Conservation (phyloP, 306 rosid genomes). For the Prosopis cineraria region DNA sequence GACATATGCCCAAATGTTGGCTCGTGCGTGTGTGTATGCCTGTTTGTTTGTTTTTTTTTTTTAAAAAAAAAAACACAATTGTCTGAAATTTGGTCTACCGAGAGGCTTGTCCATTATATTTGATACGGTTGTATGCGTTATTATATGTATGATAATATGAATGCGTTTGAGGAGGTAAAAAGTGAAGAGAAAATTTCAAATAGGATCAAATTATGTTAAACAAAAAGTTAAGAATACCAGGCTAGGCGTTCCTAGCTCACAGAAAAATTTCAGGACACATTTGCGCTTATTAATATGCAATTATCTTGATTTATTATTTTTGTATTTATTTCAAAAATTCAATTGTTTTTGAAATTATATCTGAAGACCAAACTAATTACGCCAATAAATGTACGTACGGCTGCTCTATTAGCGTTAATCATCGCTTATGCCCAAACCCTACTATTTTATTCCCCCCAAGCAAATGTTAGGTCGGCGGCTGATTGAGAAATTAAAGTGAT, state of each 20-base stretch:
- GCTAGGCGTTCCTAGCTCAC: too few relatives aligned
- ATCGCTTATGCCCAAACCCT: neutral
- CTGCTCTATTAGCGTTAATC: neutral
- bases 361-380: neutral
- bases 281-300: too few relatives aligned
- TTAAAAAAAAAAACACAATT: neutral
- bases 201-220: neutral
- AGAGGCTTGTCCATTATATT: neutral
- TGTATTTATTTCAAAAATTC: neutral
- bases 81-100: neutral
- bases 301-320: neutral
- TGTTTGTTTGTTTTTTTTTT: neutral
- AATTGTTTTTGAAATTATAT: neutral
- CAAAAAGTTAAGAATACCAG: too few relatives aligned
- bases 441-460: neutral
- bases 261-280: too few relatives aligned
- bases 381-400: neutral
- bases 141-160: neutral
- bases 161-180: neutral
- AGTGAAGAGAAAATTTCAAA: neutral
- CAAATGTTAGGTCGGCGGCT: neutral
- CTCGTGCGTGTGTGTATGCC: neutral
- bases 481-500: neutral
- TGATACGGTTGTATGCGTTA: neutral
- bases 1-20: neutral